phyloP scores from a whole-genome alignment of 768 basidiomycete genomes.

The Boletus rubropictus region DNA sequence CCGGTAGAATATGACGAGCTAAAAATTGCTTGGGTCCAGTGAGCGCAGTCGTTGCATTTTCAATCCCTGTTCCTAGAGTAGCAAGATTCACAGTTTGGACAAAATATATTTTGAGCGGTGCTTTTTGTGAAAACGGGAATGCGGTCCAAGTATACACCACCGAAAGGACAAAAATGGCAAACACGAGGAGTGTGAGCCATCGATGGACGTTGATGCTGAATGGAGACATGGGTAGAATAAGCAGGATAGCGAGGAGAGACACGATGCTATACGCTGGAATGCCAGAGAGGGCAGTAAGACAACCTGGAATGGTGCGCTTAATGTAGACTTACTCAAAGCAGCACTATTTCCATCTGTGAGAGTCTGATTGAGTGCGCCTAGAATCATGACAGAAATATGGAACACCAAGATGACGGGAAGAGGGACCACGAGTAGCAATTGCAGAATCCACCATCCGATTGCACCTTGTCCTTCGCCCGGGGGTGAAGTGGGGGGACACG shows the following conservation, averaged over 20 bases:
- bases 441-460: slow-evolving; percentile 53
- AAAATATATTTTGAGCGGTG: slow-evolving; percentile 70
- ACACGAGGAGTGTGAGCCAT: slow-evolving; percentile 31
- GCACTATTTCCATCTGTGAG: slow-evolving; percentile 57
- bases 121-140: slow-evolving; percentile 58
- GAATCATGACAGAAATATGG: slow-evolving; percentile 44
- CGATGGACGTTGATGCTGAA: slow-evolving; percentile 52
- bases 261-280: slow-evolving; percentile 45
- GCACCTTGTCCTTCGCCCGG: slow-evolving; percentile 13
- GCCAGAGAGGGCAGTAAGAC: background rate
- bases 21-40: slow-evolving; percentile 43
- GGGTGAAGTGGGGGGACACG: slow-evolving; percentile 2
- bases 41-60: slow-evolving; percentile 39
- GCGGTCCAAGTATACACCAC: slow-evolving; percentile 40
- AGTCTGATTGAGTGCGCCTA: slow-evolving; percentile 51
- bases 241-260: slow-evolving; percentile 43
- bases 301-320: background rate
- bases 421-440: slow-evolving; percentile 50
- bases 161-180: slow-evolving; percentile 40
- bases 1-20: slow-evolving; percentile 37
- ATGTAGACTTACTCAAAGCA: slow-evolving; percentile 37
- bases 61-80: slow-evolving; percentile 18
- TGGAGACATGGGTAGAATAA: slow-evolving; percentile 57
- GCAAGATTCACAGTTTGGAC: slow-evolving; percentile 51
- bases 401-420: slow-evolving; percentile 47